phyloP scores from a whole-genome alignment of 1,284 basidiomycete genomes.

The Ceratobasidium sp. region DNA sequence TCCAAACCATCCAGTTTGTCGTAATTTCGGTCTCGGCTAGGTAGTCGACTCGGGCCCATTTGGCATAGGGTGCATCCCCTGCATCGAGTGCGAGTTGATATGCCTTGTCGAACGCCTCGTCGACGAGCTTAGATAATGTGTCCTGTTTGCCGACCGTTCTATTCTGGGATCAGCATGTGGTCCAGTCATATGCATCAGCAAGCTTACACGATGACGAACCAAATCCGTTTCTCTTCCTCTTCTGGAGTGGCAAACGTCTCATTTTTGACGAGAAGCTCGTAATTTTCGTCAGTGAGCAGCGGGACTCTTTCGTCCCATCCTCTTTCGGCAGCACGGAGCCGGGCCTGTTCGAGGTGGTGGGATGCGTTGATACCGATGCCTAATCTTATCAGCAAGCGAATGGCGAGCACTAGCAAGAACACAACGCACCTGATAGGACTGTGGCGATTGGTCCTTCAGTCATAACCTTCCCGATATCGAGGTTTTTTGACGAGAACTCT shows the following conservation, averaged over 20 bases:
- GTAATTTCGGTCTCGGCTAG: slow-evolving; percentile 77
- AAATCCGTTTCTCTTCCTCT: slow-evolving; percentile 68
- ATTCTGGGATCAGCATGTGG: slow-evolving; percentile 40
- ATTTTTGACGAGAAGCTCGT: slow-evolving; percentile 67
- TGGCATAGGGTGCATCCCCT: slow-evolving; percentile 70
- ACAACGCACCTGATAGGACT: slow-evolving; percentile 51
- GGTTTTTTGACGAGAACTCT: slow-evolving; percentile 43
- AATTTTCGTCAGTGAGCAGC: slow-evolving; percentile 77
- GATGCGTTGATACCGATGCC: slow-evolving; percentile 68
- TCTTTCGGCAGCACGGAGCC: slow-evolving; percentile 47
- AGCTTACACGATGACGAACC: slow-evolving; percentile 74
- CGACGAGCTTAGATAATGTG: slow-evolving; percentile 67
- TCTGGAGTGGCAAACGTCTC: slow-evolving; percentile 63
- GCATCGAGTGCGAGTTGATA: slow-evolving; percentile 66
- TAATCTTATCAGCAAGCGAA: slow-evolving; percentile 6
- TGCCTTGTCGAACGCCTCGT: slow-evolving; percentile 70
- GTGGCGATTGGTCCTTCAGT: slow-evolving; percentile 59
- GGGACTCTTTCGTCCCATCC: slow-evolving; percentile 74
- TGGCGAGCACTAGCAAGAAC: not conserved
- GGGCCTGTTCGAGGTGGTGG: slow-evolving; percentile 57
- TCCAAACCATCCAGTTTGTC: slow-evolving; percentile 80
- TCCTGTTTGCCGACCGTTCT: slow-evolving; percentile 51
- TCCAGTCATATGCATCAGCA: slow-evolving; percentile 22
- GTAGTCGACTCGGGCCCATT: slow-evolving; percentile 81
- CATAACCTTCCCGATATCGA: slow-evolving; percentile 59